phyloP scores from a whole-genome alignment of 2,329 filamentous ascomycete species.

The Apiospora marii region DNA sequence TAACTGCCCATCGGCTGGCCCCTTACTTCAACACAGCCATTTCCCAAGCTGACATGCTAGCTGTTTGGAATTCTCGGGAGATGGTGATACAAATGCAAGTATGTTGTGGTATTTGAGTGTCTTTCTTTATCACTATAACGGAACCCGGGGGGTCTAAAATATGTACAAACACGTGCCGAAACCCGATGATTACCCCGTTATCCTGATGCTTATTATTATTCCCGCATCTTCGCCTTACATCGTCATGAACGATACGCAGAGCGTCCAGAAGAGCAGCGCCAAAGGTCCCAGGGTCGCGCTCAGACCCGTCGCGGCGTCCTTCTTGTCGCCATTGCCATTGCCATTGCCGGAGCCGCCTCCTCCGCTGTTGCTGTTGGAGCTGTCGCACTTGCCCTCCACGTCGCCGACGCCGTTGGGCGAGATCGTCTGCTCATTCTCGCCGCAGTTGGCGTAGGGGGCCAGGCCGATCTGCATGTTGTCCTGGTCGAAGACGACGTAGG shows the following conservation, averaged over 20 bases:
- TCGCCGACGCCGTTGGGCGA: neutral
- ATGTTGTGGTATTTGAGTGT: neutral
- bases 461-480: constrained; percentile 56
- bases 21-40: neutral
- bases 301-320: neutral
- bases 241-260: constrained; percentile 14
- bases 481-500: constrained; percentile 63
- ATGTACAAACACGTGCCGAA: neutral
- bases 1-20: neutral
- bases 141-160: neutral
- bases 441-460: constrained; percentile 59
- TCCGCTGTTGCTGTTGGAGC: neutral
- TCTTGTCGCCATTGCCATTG: neutral
- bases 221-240: neutral
- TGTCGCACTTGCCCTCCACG: constrained; percentile 9
- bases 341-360: neutral
- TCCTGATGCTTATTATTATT: no score
- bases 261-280: neutral
- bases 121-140: neutral
- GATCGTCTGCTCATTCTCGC: constrained; percentile 44
- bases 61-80: neutral
- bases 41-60: neutral
- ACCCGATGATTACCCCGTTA: neutral
- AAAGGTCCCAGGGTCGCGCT: neutral
- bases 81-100: neutral